Conservation (phyloP, 257 asterid genomes). For the Fraxinus pennsylvanica region DNA sequence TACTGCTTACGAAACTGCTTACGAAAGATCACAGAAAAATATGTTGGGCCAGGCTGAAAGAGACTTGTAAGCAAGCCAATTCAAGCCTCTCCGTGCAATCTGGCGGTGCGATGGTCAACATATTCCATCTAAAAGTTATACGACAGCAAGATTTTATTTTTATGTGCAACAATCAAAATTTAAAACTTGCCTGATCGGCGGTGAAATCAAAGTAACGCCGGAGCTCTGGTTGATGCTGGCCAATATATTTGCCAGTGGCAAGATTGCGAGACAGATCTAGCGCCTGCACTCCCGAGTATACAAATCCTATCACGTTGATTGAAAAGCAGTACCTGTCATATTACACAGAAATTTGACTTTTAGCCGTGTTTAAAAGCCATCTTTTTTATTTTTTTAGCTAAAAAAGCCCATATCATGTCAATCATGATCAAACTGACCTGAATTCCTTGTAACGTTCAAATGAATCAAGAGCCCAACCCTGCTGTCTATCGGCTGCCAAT, state of each 20-base stretch:
- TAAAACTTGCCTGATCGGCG: conserved; percentile 71
- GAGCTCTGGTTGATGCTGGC: conserved; percentile 39
- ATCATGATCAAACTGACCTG: conserved; percentile 30
- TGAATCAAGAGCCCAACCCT: conserved; percentile 43
- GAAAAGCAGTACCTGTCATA: conserved; percentile 70
- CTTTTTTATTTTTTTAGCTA: too few relatives aligned
- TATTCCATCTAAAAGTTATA: too few relatives aligned
- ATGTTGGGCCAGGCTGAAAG: too few relatives aligned
- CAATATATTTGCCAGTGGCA: conserved; percentile 48
- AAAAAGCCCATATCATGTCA: too few relatives aligned
- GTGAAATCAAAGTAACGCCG: conserved; percentile 65
- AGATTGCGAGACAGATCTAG: conserved; percentile 46
- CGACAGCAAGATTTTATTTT: background rate
- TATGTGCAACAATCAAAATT: background rate
- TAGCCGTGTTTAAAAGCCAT: too few relatives aligned
- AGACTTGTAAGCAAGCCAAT: too few relatives aligned
- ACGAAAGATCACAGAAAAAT: too few relatives aligned
- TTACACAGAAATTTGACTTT: too few relatives aligned
- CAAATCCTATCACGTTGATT: conserved; percentile 69
- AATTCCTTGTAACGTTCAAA: conserved; percentile 53
- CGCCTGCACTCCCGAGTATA: conserved; percentile 74
- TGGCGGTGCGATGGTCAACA: too few relatives aligned
- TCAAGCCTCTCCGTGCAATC: too few relatives aligned
- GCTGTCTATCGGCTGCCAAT: conserved; percentile 64
- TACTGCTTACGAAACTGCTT: too few relatives aligned